Evolutionary conservation across 73 alveolate species (phyloP), one percentile per base, ranked within the genome.

Genomic region (Uronychia setigera): DNA sequence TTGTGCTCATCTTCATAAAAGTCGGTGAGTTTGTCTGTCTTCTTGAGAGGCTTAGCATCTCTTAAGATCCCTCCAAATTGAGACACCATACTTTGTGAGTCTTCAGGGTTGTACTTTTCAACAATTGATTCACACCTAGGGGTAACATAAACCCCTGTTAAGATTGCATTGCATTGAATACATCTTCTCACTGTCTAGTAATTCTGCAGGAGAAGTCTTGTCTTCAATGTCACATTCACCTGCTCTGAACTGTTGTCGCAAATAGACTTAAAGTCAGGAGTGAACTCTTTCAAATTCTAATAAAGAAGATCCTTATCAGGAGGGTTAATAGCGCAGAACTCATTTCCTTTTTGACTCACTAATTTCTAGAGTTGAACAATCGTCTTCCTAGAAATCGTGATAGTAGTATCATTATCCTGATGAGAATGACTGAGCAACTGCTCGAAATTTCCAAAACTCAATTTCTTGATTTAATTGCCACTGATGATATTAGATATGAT

Each of bases 71-170:
- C 29, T 19, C 85, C 79, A n/a, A 76, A 79, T 26, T 79, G 31
- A 0, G 75, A 77, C 0, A 59, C 82, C 32, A 86, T 29, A 57
- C 87, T 34, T 57, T 86, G 76, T 14, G 84, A 59, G 34, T 86
- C 92, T 59, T 86, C 87, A 35, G 92, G 92, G 31, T 86, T 86
- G 33, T 86, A 86, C 35, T 28, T 58, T 33, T 86, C 87, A 9
- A 86, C 31, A n/a, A 86, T 80, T 1, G 67, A 31, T 26, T 35
- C 83, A 27, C 81, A 78, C 0, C 31, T 74, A 33, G 92, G 88
- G 5, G 92, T 81, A 5, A 78, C 74, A 79, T 79, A 59, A 19
- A n/a, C 74, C 29, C 60, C 14, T 11, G 33, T 60, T 31, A 86
- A 35, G 27, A 86, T 80, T 25, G 80, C 77, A 28, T 59, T 60